Percentiles rank a stretch among this genome's conserved stretches.
Evolutionary conservation across 352 stramenopile genomes (phyloP).

Genomic region (Phytophthora pistaciae): DNA sequence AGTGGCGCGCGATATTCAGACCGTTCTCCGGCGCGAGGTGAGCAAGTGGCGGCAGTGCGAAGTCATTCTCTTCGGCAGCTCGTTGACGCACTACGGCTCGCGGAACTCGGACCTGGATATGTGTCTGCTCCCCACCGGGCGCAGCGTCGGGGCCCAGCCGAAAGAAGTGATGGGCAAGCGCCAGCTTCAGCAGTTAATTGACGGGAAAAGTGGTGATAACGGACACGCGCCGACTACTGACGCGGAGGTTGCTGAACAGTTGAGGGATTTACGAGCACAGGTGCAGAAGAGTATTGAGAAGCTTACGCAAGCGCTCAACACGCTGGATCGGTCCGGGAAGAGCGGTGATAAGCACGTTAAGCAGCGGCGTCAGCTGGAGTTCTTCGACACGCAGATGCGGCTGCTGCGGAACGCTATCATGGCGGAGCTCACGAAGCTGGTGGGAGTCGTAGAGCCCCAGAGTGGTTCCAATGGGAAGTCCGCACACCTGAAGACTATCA

Average conservation of each 20-base stretch:
- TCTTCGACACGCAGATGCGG: slow-evolving; percentile 51
- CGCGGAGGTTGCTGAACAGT: slow-evolving; percentile 27
- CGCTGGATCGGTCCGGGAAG: slow-evolving; percentile 38
- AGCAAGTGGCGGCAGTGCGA: slow-evolving; percentile 62
- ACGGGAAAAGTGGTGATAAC: slow-evolving; percentile 27
- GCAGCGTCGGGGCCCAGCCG: slow-evolving; percentile 5
- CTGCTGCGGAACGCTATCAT: slow-evolving; percentile 45
- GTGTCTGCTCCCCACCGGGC: slow-evolving; percentile 57
- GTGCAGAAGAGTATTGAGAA: slow-evolving; percentile 63
- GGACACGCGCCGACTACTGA: slow-evolving; percentile 20
- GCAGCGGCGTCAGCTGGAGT: slow-evolving; percentile 51
- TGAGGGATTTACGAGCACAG: slow-evolving; percentile 54
- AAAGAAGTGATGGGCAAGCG: slow-evolving; percentile 44
- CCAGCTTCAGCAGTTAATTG: slow-evolving; percentile 55
- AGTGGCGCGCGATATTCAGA: slow-evolving; percentile 58
- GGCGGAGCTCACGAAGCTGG: slow-evolving; percentile 27
- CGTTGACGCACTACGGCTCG: slow-evolving; percentile 78
- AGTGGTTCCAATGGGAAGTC: slow-evolving; percentile 25
- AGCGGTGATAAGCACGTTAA: slow-evolving; percentile 38
- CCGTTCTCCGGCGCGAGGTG: slow-evolving; percentile 45
- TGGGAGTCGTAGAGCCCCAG: slow-evolving; percentile 7
- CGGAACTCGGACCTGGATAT: slow-evolving; percentile 81
- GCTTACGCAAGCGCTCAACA: slow-evolving; percentile 47
- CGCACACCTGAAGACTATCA: slow-evolving; percentile 44
- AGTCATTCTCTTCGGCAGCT: slow-evolving; percentile 80